Conservation (phyloP, 805 yeast genomes). For the Schwanniomyces polymorphus region DNA sequence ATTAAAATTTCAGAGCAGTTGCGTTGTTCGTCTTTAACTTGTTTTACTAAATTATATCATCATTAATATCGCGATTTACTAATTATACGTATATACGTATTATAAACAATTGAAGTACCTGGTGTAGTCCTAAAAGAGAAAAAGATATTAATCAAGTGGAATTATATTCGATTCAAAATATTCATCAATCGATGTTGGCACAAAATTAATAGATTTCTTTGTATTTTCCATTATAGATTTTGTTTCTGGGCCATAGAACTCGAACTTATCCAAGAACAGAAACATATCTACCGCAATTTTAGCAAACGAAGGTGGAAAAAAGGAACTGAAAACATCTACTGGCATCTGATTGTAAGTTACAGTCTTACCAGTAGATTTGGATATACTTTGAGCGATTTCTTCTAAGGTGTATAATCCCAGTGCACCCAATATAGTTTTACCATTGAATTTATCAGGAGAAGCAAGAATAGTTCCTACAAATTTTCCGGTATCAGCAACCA, state of each 20-base stretch:
- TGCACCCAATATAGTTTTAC: slow-evolving; percentile 2
- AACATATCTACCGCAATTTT: neutral
- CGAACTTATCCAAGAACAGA: neutral
- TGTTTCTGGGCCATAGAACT: slow-evolving; percentile 2
- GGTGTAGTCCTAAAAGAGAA: too few species aligned
- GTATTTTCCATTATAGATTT: neutral
- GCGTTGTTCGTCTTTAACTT: too few species aligned
- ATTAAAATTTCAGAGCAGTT: too few species aligned
- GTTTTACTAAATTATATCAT: too few species aligned
- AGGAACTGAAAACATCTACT: neutral
- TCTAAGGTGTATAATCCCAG: neutral
- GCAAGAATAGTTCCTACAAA: slow-evolving; percentile 4
- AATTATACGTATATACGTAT: too few species aligned
- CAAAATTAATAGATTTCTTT: too few species aligned
- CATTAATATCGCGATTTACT: too few species aligned
- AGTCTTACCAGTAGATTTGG: neutral
- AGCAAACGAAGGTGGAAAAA: neutral
- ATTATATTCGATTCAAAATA: too few species aligned
- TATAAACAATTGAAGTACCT: too few species aligned
- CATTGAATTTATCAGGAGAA: slow-evolving; percentile 2
- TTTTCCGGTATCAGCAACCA: slow-evolving; percentile 4
- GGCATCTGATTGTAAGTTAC: slow-evolving; percentile 1
- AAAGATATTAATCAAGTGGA: too few species aligned
- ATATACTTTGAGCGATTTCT: neutral
- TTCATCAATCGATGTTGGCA: too few species aligned